Evolutionary conservation across 2,329 filamentous ascomycete genomes (phyloP), one percentile per base, ranked within the genome.

Genomic region (Diaporthe caulivora): DNA sequence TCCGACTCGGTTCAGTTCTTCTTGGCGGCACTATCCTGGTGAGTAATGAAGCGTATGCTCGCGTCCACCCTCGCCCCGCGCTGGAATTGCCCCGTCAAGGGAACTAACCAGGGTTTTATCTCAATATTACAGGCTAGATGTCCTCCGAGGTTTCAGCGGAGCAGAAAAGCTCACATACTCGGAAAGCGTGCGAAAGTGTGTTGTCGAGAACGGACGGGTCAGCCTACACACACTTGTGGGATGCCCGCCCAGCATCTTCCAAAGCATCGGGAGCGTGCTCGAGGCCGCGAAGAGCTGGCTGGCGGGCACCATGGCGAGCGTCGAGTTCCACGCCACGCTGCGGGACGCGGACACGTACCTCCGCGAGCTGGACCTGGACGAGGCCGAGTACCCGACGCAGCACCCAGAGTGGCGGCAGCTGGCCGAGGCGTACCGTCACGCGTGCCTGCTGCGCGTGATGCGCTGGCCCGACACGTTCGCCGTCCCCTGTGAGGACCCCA

Each of bases 101-200:
- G 24, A 29, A 44, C n/a, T 60, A 44, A 60, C 57, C 37, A 24
- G 29, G 0, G 8, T 15, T 10, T 60, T 44, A 3, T 42, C 13
- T 60, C 17, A 1, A 2, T n/a, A 3, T 17, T 5, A 11, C 0
- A 80, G 79, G 79, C 17, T 81, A 13, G 79, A 81, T 8, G 76
- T 81, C 68, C 51, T 81, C 7, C 76, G 78, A 34, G 79, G 80
- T 0, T 79, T 81, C 67, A 80, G 78, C n/a, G 80, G 80, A 4
- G 77, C 80, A 0, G 79, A 81, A 55, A 80, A 81, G 40, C 77
- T 81, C 9, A 74, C 78, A 3, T 80, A 80, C n/a, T 75, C 78
- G 0, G 73, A 74, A 2, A 73, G 75, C 1, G 78, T 80, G 2
- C 78, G 78, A 15, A 60, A 72, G n/a, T 78, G 76, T 29, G 78